Base-by-base conservation (phyloP, 805 yeast genomes). In the Yamadazyma endophytica region DNA sequence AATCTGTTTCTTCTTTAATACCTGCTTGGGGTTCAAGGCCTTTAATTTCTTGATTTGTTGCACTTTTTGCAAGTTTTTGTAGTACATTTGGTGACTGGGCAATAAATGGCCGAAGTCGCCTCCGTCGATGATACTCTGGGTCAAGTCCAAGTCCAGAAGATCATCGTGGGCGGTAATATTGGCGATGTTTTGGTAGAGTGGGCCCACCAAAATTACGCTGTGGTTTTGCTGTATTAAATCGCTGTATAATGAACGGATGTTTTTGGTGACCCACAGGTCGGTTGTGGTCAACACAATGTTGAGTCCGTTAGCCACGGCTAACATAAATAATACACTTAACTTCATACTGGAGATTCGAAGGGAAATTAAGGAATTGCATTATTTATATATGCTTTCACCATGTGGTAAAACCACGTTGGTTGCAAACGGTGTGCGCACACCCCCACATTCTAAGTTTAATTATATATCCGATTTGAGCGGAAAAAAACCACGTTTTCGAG, bases 201-300 rank as follows among this genome's bases (percentile, higher is more conserved):
- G 60, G 5, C 55, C 68, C 18, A 60, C 50, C 21, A 58, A 44
- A 15, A 40, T 23, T 12, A 61, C 68, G 4, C 43, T 46, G 35
- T 62, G 68, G 24, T 55, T 54, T 9, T 45, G 47, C 2, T 45
- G 40, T 21, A 23, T 20, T 23, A 64, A 44, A 13, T 51, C 49
- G 12, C 52, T 39, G 35, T 57, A 50, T 21, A 62, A 38, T 20
- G 40, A 43, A 9, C 68, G 42, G 12, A 50, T 39, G 37, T 61
- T 58, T 32, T 55, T 61, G 11, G 60, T 47, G 8, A 58, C 67
- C 68, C 68, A 62, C 5, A 58, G 50, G 37, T 61, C 67, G 3
- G 61, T 47, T 17, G 58, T 42, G 5, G 64, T 40, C 16, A 62
- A 23, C 13, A 61, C 35, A 14, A 61, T 54, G 28, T 59, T 56